phyloP scores from a whole-genome alignment of 2,329 filamentous ascomycete species.

The Scedosporium apiospermum region DNA sequence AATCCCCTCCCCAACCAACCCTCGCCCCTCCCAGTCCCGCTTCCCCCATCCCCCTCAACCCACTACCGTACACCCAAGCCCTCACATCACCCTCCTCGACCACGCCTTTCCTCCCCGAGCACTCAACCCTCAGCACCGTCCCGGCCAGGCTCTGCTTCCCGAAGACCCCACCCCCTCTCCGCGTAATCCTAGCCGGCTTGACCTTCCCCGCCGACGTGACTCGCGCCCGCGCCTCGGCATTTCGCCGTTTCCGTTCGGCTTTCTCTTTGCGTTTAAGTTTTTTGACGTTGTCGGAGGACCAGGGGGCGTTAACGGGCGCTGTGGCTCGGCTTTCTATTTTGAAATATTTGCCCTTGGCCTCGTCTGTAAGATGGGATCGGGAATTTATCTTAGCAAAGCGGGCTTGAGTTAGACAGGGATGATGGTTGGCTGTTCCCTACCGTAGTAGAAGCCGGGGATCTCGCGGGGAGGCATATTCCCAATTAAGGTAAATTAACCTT shows the following conservation, averaged over 20 bases:
- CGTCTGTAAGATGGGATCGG: constrained; percentile 26
- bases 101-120: constrained; percentile 11
- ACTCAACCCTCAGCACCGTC: constrained; percentile 6
- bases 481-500: not conserved
- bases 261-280: constrained; percentile 38
- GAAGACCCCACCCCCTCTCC: constrained; percentile 6
- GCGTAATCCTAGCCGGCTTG: constrained; percentile 19
- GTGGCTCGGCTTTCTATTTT: constrained; percentile 51
- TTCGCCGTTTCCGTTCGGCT: constrained; percentile 16
- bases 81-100: constrained; percentile 26
- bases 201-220: constrained; percentile 21
- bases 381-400: not conserved
- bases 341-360: constrained; percentile 56
- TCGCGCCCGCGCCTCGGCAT: constrained; percentile 28
- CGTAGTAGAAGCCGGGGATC: constrained; percentile 47
- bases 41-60: not conserved
- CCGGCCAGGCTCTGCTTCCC: constrained; percentile 10
- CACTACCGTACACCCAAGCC: constrained; percentile 29
- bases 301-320: constrained; percentile 39
- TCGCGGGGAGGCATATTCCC: constrained; percentile 11
- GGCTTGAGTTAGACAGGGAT: not conserved
- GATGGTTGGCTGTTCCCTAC: constrained; percentile 18
- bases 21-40: constrained; percentile 14
- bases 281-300: constrained; percentile 50
- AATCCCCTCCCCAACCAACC: constrained; percentile 19